Conservation (phyloP, 2,329 filamentous ascomycete genomes). For the Stagonosporopsis rhizophila region DNA sequence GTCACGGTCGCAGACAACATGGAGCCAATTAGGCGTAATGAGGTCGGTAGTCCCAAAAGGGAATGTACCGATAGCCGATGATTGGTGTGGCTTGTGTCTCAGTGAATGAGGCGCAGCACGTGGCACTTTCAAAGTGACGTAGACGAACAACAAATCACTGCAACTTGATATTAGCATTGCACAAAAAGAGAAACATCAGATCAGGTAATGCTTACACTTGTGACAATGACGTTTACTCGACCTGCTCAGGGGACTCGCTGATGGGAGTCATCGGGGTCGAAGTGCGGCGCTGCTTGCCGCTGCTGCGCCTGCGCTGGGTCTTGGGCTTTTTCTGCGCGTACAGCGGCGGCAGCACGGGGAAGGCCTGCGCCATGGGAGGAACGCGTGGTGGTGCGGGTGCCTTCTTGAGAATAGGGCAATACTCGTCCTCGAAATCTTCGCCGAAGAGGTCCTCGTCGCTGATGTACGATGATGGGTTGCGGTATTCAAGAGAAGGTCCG, state of each 20-base stretch:
- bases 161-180: constrained; percentile 24
- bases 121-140: constrained; percentile 21
- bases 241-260: constrained; percentile 49
- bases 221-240: constrained; percentile 40
- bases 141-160: constrained; percentile 28
- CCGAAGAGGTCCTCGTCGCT: constrained; percentile 52
- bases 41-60: constrained; percentile 9
- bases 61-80: not conserved
- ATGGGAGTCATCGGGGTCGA: constrained; percentile 54
- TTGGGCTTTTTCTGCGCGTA: constrained; percentile 52
- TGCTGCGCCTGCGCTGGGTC: constrained; percentile 50
- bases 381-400: constrained; percentile 51
- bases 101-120: constrained; percentile 12
- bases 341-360: constrained; percentile 49
- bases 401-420: constrained; percentile 46
- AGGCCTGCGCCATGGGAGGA: constrained; percentile 44
- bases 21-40: constrained; percentile 2
- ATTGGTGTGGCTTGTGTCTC: constrained; percentile 2
- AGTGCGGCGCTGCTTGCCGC: constrained; percentile 48
- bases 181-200: not conserved
- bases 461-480: constrained; percentile 51
- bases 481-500: constrained; percentile 46
- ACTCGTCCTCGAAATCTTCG: constrained; percentile 47
- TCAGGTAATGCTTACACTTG: constrained; percentile 26
- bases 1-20: not conserved